Evolutionary conservation across 495 filamentous ascomycete genomes (phyloP).

Genomic region (Tetracladium marchalianum): DNA sequence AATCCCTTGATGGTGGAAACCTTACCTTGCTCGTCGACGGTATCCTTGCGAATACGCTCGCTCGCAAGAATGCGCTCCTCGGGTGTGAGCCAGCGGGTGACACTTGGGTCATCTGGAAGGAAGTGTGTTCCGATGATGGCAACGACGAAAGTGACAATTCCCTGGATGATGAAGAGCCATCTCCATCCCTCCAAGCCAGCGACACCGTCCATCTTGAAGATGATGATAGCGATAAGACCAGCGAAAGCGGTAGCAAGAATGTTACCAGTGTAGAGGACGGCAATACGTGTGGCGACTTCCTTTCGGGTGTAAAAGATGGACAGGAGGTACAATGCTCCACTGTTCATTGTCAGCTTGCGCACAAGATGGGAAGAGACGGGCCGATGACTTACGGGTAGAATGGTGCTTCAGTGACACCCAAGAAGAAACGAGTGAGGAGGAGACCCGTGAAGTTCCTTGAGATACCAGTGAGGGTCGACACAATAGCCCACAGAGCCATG

Average conservation of each 20-base stretch:
- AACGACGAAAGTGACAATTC: conserved; percentile 49
- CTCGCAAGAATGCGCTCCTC: conserved; percentile 18
- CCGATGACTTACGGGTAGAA: conserved; percentile 23
- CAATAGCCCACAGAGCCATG: conserved; percentile 41
- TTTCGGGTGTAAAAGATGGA: conserved; percentile 51
- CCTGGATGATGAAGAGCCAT: conserved; percentile 49
- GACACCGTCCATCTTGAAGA: conserved; percentile 19
- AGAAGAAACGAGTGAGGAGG: conserved; percentile 26
- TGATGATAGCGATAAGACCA: conserved; percentile 35
- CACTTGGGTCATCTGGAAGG: conserved; percentile 28
- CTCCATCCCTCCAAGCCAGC: conserved; percentile 22
- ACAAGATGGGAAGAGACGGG: conserved; percentile 13
- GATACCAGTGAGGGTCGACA: conserved; percentile 41
- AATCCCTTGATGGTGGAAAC: conserved; percentile 19
- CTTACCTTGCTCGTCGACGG: conserved; percentile 15
- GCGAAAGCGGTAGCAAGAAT: conserved; percentile 33
- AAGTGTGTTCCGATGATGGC: conserved; percentile 31
- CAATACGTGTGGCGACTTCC: conserved; percentile 47
- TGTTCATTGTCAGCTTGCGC: conserved; percentile 2
- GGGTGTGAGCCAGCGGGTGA: conserved; percentile 20
- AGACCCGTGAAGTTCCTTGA: conserved; percentile 19
- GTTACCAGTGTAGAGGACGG: conserved; percentile 22
- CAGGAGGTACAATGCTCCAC: conserved; percentile 38
- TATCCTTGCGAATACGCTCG: conserved; percentile 23
- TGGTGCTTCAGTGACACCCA: conserved; percentile 31